Base-by-base conservation (phyloP, 208 protist genomes). In the Herpetomonas muscarum region DNA sequence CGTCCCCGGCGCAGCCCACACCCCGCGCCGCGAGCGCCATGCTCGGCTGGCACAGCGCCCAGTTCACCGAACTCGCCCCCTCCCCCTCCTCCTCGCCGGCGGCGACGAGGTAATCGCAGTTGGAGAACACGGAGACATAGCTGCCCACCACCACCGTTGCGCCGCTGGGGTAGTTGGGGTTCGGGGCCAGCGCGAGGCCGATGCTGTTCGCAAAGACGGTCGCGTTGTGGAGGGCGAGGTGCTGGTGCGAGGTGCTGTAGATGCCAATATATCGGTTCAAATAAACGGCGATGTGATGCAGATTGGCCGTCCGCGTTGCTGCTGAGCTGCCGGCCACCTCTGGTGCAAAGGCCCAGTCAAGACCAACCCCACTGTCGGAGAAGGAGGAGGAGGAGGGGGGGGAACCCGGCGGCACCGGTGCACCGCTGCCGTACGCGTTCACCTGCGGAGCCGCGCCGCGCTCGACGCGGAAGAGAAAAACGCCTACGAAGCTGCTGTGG, bases 191-290 rank as follows among this genome's bases (percentile, higher is more conserved):
- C 13, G 67, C 67, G 21, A 71, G 36, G 30, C 64, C 61, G 44
- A 80, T 63, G 10, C 62, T 56, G 32, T 80, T 80, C 21, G 64
- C 64, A 34, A 76, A 75, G 36, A 80, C 47, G 42, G 68, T 49
- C 2, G 52, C 51, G 15, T 62, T 13, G n/a, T 5, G 1, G 3
- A 80, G n/a, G 12, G 45, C 52, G 12, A 80, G 49, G 26, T 67
- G 61, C 4, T 59, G 51, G 26, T 74, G 56, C 12, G 61, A 34
- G 34, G 56, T 64, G 65, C 74, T 80, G 68, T 70, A 80, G 10
- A 80, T 22, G 30, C 74, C 74, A 32, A 70, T 39, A 26, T 60
- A 69, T 22, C 63, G 69, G 47, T 75, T 80, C 49, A 64, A 34
- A 34, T 55, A 64, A 5, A 29, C n/a, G 24, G 5, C 4, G 41